Base-by-base conservation (phyloP, 2,329 filamentous ascomycete genomes). In the Colletotrichum camelliae region DNA sequence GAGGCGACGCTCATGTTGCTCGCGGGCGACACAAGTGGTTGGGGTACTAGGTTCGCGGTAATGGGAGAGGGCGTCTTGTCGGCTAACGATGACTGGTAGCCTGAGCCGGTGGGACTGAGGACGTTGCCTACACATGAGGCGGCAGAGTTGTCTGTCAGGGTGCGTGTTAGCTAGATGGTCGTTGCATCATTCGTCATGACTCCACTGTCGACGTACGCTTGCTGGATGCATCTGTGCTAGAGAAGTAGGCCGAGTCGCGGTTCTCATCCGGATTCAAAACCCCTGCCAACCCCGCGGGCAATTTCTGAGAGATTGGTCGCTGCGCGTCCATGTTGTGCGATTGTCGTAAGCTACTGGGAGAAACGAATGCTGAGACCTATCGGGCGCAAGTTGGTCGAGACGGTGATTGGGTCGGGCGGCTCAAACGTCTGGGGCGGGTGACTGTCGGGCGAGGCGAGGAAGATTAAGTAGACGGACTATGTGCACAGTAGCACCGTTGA, bases 1-100 rank as follows among this genome's bases (percentile, higher is more conserved):
- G 91, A 91, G 24, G 91, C 90, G 55, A 93, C 91, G 75, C 91
- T 93, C 92, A 93, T 93, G 80, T 90, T 89, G 79, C 88, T 89
- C 16, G 87, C 82, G 7, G 91, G 90, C 9, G 91, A 93, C 43
- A 90, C 84, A 21, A 92, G 82, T 12, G 90, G 83, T 60, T 90
- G 90, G 2, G 88, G 88, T 21, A 89, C 81, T 74, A 89, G 83
- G 79, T 89, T 88, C 52, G 87, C 79, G 55, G 89, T 86, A 21
- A 90, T 89, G 10, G 91, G 91, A 2, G 91, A 93, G 1, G 91
- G 91, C 1, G 91, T 93, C 83, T 93, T 92, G 80, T 93, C 91
- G 37, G 87, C 85, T 24, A 86, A 86, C 5, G 88, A 87, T 16
- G 86, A 86, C 74, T 90, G 88, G 76, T 90, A 91, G 52, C 83